These are phyloP conservation scores for Pestalotiopsis sp. DNA, from an alignment of 2,329 filamentous ascomycete species.

Conservation along the genomic window DNA sequence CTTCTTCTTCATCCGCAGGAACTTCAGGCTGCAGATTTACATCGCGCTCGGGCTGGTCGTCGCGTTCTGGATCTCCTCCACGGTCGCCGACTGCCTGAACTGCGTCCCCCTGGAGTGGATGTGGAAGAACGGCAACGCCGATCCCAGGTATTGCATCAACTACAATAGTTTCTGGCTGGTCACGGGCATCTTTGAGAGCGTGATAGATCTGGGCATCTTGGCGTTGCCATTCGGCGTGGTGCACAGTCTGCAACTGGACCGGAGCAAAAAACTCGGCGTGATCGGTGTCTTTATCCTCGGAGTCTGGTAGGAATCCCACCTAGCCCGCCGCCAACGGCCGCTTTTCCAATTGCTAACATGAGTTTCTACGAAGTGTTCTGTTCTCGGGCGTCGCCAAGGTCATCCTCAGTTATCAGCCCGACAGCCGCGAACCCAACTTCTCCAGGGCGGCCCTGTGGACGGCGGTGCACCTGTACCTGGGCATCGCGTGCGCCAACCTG, in stretches of 20 bases:
- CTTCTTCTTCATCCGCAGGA: constrained; percentile 28
- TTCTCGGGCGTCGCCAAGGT: no score
- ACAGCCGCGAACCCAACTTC: no score
- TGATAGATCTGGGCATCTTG: constrained; percentile 23
- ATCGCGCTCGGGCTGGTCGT: constrained; percentile 20
- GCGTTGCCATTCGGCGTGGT: constrained; percentile 21
- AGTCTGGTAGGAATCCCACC: constrained; percentile 17
- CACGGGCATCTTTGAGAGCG: constrained; percentile 19
- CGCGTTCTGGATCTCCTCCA: constrained; percentile 25
- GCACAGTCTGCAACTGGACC: constrained; percentile 17
- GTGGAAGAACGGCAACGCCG: constrained; percentile 19
- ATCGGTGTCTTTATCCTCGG: constrained; percentile 21
- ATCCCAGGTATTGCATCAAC: constrained; percentile 26
- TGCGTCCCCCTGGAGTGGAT: constrained; percentile 26
- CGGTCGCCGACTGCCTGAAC: constrained; percentile 24
- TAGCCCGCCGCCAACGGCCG: no score
- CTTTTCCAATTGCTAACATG: no score
- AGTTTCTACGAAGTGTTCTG: no score
- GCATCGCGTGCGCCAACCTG: no score
- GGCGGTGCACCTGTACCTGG: no score
- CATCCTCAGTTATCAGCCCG: no score
- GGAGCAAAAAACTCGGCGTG: constrained; percentile 18
- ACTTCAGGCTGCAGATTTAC: constrained; percentile 27
- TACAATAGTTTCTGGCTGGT: constrained; percentile 24
- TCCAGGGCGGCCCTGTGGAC: no score